These are phyloP conservation scores for Alnus glutinosa DNA, from an alignment of 306 rosid species.

Conservation along the genomic window DNA sequence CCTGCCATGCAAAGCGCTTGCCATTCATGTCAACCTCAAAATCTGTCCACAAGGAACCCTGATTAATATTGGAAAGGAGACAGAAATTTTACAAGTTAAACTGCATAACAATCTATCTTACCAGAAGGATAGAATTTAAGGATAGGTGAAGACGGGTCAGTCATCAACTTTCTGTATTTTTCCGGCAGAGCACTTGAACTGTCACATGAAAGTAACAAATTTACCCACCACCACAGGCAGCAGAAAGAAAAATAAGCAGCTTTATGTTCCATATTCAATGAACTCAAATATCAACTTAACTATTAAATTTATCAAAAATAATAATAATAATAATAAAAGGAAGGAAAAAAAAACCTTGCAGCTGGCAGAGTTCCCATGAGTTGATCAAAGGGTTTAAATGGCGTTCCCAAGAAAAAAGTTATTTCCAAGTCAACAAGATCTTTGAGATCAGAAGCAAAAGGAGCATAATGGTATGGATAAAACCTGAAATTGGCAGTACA, in stretches of 20 bases:
- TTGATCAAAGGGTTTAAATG: slow-evolving; percentile 97
- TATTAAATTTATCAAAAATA: slow-evolving; percentile 18
- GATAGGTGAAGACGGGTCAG: slow-evolving; percentile 77
- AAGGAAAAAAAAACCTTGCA: slow-evolving; percentile 59
- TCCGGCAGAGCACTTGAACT: slow-evolving; percentile 91
- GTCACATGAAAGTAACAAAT: slow-evolving; percentile 37
- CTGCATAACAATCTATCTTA: slow-evolving; percentile 37
- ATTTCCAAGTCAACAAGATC: slow-evolving; percentile 79
- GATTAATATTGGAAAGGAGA: slow-evolving; percentile 18
- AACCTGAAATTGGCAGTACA: slow-evolving; percentile 65
- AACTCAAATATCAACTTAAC: slow-evolving; percentile 16
- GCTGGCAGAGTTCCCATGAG: slow-evolving; percentile 99
- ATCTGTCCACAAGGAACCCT: slow-evolving; percentile 51
- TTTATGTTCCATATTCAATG: neutral
- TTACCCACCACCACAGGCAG: slow-evolving; percentile 13
- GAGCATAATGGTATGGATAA: slow-evolving; percentile 97
- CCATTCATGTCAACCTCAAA: slow-evolving; percentile 99
- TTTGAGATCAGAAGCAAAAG: slow-evolving; percentile 95
- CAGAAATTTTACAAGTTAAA: slow-evolving; percentile 16
- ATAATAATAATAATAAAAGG: neutral
- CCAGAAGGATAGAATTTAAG: slow-evolving; percentile 81
- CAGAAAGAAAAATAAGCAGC: neutral
- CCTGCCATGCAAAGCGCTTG: slow-evolving; percentile 97
- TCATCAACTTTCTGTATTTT: slow-evolving; percentile 81
- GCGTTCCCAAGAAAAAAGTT: slow-evolving; percentile 82